Base-by-base conservation (phyloP, 1,139 yeast genomes). In the Sugiyamaella neomexicana region DNA sequence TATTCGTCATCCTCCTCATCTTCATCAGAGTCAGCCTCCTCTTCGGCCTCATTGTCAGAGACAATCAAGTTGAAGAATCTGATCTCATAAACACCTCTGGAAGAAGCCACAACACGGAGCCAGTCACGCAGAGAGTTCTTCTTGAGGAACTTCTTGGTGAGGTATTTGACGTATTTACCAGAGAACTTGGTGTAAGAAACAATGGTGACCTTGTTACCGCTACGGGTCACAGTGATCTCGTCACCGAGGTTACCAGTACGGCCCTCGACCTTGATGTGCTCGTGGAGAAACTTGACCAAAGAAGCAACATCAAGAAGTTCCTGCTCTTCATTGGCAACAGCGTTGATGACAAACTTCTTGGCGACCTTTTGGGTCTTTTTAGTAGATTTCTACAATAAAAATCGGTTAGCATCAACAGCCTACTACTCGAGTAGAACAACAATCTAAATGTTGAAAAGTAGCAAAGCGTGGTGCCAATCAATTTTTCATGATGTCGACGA, bases 111-210 rank as follows among this genome's bases (percentile, higher is more conserved):
- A 74, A 95, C 93, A 86, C 99, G 95, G 80, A 95, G 90, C 99
- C 99, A 93, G 83, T 93, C 99, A 61, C 76, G 72, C 82, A 91
- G 88, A 81, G 89, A 95, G 95, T 90, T 89, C 89, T 93, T 93
- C 96, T 93, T 93, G 80, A 93, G 89, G 95, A 89, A 93, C 85
- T 95, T 91, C 90, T 93, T 93, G 75, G 98, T 89, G 77, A 93
- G 83, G 93, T 91, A 93, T 84, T 93, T 93, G 79, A 90, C 87
- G 96, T 93, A 93, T 83, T 95, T 93, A 81, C 99, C 99, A 69
- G 98, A 90, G 93, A 95, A 93, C 81, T 89, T 86, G 79, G 95
- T 80, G 80, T 86, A 83, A 67, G 98, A 81, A 78, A 90, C 86
- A 71, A 93, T 85, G 74, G 89, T 90, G 72, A 82, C 76, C 78